Evolutionary conservation across 164 flowering plant species (phyloP).

Genomic region (Aristolochia fimbriata): DNA sequence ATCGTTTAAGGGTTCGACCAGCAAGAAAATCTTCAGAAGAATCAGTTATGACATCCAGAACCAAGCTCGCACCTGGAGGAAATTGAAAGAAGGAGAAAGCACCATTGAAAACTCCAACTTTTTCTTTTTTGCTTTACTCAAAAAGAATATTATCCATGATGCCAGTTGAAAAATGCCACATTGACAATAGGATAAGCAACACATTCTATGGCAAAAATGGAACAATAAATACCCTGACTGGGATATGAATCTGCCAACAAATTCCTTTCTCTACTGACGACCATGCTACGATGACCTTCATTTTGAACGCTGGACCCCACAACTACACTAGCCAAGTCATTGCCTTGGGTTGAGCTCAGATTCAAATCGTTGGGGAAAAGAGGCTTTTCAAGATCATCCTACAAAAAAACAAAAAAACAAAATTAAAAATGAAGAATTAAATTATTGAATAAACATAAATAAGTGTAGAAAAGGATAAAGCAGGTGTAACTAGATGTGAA

Average conservation of each 20-base stretch:
- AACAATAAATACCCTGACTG: constrained; percentile 39
- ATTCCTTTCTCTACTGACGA: constrained; percentile 44
- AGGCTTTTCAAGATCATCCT: constrained; percentile 74
- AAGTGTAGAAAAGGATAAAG: too few species aligned
- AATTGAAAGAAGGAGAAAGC: constrained; percentile 5
- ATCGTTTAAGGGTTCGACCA: constrained; percentile 72
- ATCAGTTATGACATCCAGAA: constrained; percentile 51
- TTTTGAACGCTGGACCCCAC: constrained; percentile 41
- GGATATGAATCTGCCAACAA: constrained; percentile 30
- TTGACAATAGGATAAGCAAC: background rate
- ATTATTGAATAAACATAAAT: too few species aligned
- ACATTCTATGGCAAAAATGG: background rate
- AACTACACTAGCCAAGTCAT: constrained; percentile 31
- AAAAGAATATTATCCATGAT: too few species aligned
- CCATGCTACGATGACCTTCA: constrained; percentile 36
- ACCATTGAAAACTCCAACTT: too few species aligned
- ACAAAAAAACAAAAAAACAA: background rate
- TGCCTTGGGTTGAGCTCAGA: constrained; percentile 18
- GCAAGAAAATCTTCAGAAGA: constrained; percentile 43
- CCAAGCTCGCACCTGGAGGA: constrained; percentile 45
- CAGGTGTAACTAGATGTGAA: too few species aligned
- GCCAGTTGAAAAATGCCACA: background rate
- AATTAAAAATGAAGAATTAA: background rate
- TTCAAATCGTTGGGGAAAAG: constrained; percentile 48
- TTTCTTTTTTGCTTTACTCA: too few species aligned